Conservation (phyloP, 257 asterid species). For the Solanum megistacrolobum region DNA sequence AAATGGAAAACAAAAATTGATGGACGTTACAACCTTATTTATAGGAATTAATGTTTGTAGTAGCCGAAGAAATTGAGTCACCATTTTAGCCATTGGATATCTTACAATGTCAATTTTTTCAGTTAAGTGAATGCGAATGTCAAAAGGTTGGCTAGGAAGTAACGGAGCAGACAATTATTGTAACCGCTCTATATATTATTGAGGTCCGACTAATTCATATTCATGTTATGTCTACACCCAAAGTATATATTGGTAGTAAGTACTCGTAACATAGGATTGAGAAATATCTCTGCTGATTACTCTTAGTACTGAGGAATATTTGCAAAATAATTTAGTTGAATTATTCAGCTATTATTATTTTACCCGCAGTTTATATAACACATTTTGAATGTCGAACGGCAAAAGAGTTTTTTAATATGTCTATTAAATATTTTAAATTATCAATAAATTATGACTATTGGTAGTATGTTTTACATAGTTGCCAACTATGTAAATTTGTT, state of each 20-base stretch:
- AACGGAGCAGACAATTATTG: background rate
- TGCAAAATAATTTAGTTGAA: background rate
- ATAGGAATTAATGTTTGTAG: constrained; percentile 1
- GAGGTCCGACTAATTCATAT: background rate
- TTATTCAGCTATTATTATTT: background rate
- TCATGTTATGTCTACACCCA: background rate
- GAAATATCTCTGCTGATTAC: background rate
- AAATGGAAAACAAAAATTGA: background rate
- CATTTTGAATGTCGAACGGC: background rate
- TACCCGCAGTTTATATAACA: background rate
- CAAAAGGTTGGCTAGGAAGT: background rate
- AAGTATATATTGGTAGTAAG: too few species aligned
- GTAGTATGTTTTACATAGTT: background rate
- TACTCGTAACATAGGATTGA: background rate
- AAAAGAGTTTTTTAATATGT: background rate
- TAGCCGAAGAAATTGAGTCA: background rate
- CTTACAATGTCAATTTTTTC: background rate
- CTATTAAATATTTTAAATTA: background rate
- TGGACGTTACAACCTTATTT: constrained; percentile 10
- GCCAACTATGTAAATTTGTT: background rate
- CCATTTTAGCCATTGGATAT: background rate
- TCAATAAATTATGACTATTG: background rate
- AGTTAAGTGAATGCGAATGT: background rate
- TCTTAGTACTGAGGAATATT: background rate
- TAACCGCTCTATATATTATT: background rate